These are phyloP conservation scores for Blastobotrys muscicola DNA, from an alignment of 805 yeast genomes.

Conservation along the genomic window DNA sequence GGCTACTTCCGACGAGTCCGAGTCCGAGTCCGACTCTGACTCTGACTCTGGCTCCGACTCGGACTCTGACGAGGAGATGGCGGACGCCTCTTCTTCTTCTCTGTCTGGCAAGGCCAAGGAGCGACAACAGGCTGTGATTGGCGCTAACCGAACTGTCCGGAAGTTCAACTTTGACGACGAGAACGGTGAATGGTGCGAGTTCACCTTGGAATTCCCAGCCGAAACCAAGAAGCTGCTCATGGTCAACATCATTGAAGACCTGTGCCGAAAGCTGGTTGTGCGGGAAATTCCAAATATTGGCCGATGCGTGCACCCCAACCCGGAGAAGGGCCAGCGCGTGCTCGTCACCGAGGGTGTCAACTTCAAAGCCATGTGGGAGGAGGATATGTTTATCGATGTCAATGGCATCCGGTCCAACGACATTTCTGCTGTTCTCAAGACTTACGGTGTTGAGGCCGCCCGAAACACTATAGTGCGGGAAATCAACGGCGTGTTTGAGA, in stretches of 20 bases:
- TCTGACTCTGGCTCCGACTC: slow-evolving; percentile 35
- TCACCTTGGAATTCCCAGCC: slow-evolving; percentile 72
- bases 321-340: slow-evolving; percentile 57
- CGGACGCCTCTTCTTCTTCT: slow-evolving; percentile 12
- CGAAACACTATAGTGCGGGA: slow-evolving; percentile 94
- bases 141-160: slow-evolving; percentile 62
- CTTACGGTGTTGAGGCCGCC: slow-evolving; percentile 99
- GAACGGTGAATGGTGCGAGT: slow-evolving; percentile 86
- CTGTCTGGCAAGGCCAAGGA: slow-evolving; percentile 60
- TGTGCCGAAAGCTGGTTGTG: slow-evolving; percentile 83
- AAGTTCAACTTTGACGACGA: slow-evolving; percentile 85
- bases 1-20: slow-evolving; percentile 23
- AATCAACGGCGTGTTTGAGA: slow-evolving; percentile 89
- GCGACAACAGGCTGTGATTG: slow-evolving; percentile 75
- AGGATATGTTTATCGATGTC: slow-evolving; percentile 84
- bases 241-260: slow-evolving; percentile 92
- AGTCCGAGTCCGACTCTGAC: slow-evolving; percentile 24
- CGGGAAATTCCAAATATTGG: slow-evolving; percentile 88
- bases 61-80: slow-evolving; percentile 35
- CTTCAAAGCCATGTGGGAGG: slow-evolving; percentile 97
- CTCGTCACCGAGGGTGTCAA: slow-evolving; percentile 97
- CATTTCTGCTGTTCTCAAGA: slow-evolving; percentile 76
- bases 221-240: slow-evolving; percentile 86
- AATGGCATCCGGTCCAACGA: slow-evolving; percentile 88
- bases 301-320: slow-evolving; percentile 75